A percentile compares a stretch with the other conserved stretches of the same genome.
These are phyloP conservation scores for Sphagnum contortum DNA, from an alignment of 225 moss, liverwort and hornwort species.

Conservation along the genomic window DNA sequence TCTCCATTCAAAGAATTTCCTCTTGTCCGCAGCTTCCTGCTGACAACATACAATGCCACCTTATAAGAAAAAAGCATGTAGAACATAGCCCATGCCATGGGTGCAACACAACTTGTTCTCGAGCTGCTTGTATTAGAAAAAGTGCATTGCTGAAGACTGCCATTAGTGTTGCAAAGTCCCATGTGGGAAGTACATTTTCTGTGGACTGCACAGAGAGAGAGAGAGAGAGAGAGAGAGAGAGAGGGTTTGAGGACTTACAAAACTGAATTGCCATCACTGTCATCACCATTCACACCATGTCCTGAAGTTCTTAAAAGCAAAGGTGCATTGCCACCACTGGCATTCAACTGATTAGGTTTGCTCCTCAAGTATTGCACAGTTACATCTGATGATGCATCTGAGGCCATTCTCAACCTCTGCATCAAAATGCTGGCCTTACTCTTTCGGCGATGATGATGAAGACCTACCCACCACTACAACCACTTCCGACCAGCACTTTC, in stretches of 20 bases:
- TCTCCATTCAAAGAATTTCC: conserved; percentile 26
- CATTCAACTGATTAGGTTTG: conserved; percentile 54
- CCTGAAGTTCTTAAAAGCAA: conserved; percentile 53
- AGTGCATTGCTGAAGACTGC: background rate
- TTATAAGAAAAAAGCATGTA: background rate
- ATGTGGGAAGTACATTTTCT: conserved; percentile 15
- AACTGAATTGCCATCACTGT: conserved; percentile 66
- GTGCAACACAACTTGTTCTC: background rate
- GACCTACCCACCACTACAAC: too few species aligned
- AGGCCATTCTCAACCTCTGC: conserved; percentile 17
- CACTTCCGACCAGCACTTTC: too few species aligned
- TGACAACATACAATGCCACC: conserved; percentile 3
- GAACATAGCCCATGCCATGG: background rate
- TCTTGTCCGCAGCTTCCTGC: conserved; percentile 30
- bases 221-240: too few species aligned
- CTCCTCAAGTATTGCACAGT: conserved; percentile 62
- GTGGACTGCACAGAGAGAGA: too few species aligned
- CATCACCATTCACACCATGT: conserved; percentile 61
- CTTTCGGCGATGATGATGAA: too few species aligned
- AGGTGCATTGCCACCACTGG: conserved; percentile 56
- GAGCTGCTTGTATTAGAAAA: too few species aligned
- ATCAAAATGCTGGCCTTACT: too few species aligned
- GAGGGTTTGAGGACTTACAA: conserved; percentile 35
- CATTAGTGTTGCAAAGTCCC: background rate
- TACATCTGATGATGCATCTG: conserved; percentile 39